These are phyloP conservation scores for Talaromyces sp. DNA, from an alignment of 2,329 filamentous ascomycete genomes.

Conservation along the genomic window DNA sequence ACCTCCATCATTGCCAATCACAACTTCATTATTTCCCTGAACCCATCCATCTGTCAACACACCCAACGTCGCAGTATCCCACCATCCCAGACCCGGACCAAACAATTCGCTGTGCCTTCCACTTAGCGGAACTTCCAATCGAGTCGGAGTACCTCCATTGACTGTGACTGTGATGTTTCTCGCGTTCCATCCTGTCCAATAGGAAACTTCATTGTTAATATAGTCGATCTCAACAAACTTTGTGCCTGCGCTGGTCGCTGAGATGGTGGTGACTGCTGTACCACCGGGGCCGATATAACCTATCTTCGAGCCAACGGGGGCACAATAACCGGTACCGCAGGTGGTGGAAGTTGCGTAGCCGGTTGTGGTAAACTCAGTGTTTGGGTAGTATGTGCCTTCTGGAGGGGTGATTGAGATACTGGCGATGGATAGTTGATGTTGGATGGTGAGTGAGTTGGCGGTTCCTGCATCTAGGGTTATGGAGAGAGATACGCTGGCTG, in stretches of 20 bases:
- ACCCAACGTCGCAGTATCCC: constrained; percentile 48
- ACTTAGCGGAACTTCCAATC: constrained; percentile 52
- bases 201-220: constrained; percentile 54
- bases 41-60: constrained; percentile 50
- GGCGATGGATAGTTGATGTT: constrained; percentile 20
- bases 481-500: constrained; percentile 15
- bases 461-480: constrained; percentile 27
- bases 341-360: constrained; percentile 37
- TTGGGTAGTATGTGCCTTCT: constrained; percentile 43
- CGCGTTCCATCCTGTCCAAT: constrained; percentile 49
- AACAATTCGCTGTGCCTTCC: constrained; percentile 38
- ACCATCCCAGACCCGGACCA: constrained; percentile 51
- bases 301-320: constrained; percentile 47
- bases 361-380: constrained; percentile 36
- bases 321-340: constrained; percentile 44
- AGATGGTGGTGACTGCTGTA: constrained; percentile 39
- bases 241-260: constrained; percentile 30
- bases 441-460: constrained; percentile 30
- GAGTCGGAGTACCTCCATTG: constrained; percentile 45
- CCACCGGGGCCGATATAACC: constrained; percentile 36
- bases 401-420: constrained; percentile 28
- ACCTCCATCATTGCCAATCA: constrained; percentile 35
- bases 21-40: constrained; percentile 40
- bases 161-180: constrained; percentile 52
- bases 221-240: constrained; percentile 51